Conservation (phyloP, 1,284 basidiomycete species). For the Rhodotorula sp. region DNA sequence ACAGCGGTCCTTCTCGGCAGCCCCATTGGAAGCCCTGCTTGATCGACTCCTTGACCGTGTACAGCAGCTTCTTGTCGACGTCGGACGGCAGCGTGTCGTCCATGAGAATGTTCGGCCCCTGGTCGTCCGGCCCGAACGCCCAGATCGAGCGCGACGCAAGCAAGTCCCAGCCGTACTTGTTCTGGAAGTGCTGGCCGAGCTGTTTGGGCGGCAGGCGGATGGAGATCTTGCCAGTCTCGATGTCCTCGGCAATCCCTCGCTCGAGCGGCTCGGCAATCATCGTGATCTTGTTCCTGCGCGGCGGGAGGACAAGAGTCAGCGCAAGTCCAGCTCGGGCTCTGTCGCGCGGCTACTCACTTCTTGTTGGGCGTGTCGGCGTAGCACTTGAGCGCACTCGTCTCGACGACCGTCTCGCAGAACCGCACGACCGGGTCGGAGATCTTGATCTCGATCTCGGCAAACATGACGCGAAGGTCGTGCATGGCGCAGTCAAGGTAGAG, state of each 20-base stretch:
- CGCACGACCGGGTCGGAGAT: conserved; percentile 98
- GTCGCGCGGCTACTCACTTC: conserved; percentile 60
- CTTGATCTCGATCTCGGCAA: conserved; percentile 99
- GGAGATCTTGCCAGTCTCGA: conserved; percentile 83
- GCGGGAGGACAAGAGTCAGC: neutral
- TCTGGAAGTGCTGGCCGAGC: conserved; percentile 87
- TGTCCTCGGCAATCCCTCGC: conserved; percentile 87
- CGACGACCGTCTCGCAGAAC: conserved; percentile 97
- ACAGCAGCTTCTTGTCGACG: conserved; percentile 90
- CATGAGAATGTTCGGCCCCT: conserved; percentile 86
- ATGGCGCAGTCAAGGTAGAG: conserved; percentile 94
- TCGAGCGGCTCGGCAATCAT: conserved; percentile 98
- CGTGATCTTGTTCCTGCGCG: conserved; percentile 81
- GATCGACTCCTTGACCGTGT: conserved; percentile 86
- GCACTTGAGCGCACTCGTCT: conserved; percentile 96
- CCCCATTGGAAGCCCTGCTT: conserved; percentile 99
- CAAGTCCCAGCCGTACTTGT: conserved; percentile 97
- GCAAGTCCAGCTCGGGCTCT: neutral
- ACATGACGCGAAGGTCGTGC: conserved; percentile 89
- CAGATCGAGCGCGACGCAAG: conserved; percentile 96
- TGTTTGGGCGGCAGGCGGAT: conserved; percentile 93
- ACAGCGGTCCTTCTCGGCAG: conserved; percentile 91
- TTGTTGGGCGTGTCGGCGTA: conserved; percentile 99
- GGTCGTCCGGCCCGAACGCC: conserved; percentile 98
- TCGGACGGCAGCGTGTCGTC: conserved; percentile 96